phyloP scores from a whole-genome alignment of 2,329 filamentous ascomycete genomes.

The Fusarium tuaranense region DNA sequence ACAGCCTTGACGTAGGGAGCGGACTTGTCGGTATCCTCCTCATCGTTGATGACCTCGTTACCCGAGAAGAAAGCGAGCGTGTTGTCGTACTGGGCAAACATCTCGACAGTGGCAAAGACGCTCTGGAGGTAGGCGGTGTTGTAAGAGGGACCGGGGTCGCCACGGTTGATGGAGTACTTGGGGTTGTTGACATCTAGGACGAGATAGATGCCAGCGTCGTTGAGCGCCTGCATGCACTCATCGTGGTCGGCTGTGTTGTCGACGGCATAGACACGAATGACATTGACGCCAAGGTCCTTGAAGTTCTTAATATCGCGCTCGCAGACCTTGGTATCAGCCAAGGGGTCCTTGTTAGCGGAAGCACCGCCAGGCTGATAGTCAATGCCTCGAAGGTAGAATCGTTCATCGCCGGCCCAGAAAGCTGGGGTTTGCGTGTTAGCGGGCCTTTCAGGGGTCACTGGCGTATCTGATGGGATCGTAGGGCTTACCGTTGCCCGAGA shows the following conservation, averaged over 20 bases:
- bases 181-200: conserved; percentile 93
- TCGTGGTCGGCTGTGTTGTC: conserved; percentile 88
- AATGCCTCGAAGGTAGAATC: conserved; percentile 71
- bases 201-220: conserved; percentile 90
- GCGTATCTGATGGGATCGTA: background rate
- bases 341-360: conserved; percentile 73
- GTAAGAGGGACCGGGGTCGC: conserved; percentile 82
- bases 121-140: conserved; percentile 86
- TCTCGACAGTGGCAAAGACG: conserved; percentile 89
- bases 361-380: conserved; percentile 74
- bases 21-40: conserved; percentile 69
- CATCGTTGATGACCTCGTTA: conserved; percentile 83
- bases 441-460: background rate
- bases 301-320: conserved; percentile 84
- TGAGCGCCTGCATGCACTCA: conserved; percentile 84
- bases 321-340: conserved; percentile 78
- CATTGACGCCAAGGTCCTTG: conserved; percentile 89
- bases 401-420: conserved; percentile 64
- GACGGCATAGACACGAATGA: conserved; percentile 90
- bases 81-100: conserved; percentile 86
- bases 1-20: conserved; percentile 84
- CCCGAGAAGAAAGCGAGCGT: conserved; percentile 88
- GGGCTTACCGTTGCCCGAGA: conserved; percentile 67
- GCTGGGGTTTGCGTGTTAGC: conserved; percentile 51
- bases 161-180: conserved; percentile 87